Evolutionary conservation across 169 alveolate genomes (phyloP).

Genomic region (Theileria orientalis): DNA sequence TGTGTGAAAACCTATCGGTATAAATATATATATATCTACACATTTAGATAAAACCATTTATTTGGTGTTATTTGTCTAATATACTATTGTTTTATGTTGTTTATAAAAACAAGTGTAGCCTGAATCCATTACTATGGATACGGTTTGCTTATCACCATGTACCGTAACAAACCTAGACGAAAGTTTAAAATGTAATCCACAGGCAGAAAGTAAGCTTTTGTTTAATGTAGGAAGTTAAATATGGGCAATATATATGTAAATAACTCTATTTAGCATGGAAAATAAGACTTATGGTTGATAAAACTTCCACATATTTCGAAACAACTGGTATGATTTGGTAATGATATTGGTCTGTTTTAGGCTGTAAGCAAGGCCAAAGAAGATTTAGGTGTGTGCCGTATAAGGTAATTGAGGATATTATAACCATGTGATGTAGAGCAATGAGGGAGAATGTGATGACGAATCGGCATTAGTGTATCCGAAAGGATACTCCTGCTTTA

Average conservation of each 20-base stretch:
- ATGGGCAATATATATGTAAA: neutral
- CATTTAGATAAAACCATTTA: neutral
- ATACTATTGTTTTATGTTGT: neutral
- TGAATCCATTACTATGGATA: conserved; percentile 56
- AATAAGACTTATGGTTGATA: conserved; percentile 45
- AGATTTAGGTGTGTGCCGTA: conserved; percentile 48
- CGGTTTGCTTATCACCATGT: conserved; percentile 52
- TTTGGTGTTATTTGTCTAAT: neutral
- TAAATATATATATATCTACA: neutral
- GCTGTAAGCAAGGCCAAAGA: conserved; percentile 22
- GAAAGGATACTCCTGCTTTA: conserved; percentile 53
- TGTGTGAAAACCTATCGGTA: conserved; percentile 50
- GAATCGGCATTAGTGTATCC: conserved; percentile 49
- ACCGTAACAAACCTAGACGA: conserved; percentile 16
- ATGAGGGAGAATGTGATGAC: conserved; percentile 55
- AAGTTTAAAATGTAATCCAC: conserved; percentile 56
- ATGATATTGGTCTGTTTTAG: conserved; percentile 5
- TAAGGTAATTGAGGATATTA: conserved; percentile 16
- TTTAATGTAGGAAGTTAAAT: neutral
- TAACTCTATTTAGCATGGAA: conserved; percentile 53
- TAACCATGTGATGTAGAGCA: conserved; percentile 21
- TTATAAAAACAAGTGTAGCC: conserved; percentile 27
- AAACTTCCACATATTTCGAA: conserved; percentile 13
- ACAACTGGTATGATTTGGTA: conserved; percentile 10
- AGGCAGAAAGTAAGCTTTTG: conserved; percentile 57